Evolutionary conservation across 202 grass and related monocot genomes (phyloP).

Genomic region (Carex arenaria): DNA sequence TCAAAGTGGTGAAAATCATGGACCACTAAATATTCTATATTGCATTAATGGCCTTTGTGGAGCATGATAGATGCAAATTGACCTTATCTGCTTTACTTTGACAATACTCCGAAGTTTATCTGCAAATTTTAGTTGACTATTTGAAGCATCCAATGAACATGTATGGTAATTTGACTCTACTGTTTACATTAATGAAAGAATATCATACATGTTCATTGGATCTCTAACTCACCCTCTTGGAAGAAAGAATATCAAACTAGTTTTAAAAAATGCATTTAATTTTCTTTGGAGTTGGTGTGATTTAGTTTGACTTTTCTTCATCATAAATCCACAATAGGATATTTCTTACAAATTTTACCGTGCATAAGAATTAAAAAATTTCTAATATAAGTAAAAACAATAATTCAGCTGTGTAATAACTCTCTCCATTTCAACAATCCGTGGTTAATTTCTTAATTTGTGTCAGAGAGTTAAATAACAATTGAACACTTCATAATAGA

Average conservation of each 20-base stretch:
- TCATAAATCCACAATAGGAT: neutral
- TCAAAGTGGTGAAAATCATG: neutral
- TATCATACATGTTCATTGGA: neutral
- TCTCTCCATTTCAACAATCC: conserved; percentile 9
- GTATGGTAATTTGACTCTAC: no score
- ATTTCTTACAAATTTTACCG: neutral
- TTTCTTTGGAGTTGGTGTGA: conserved; percentile 3
- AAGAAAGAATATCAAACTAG: neutral
- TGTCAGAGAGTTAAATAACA: neutral
- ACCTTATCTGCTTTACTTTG: neutral
- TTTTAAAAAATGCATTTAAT: conserved; percentile 7
- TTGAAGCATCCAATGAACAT: no score
- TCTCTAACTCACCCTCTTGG: neutral
- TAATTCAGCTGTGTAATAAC: neutral
- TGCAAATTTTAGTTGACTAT: neutral
- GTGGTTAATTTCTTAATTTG: neutral
- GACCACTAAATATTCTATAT: neutral
- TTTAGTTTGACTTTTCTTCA: conserved; percentile 5
- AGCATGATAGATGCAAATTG: neutral
- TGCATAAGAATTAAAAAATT: neutral
- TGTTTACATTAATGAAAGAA: no score
- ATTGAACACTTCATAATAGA: neutral
- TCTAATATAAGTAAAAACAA: neutral
- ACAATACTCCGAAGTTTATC: neutral
- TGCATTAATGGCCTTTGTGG: neutral